Evolutionary conservation across 805 yeast species (phyloP), one percentile per base, ranked within the genome.

Genomic region (Pichia gijzeniarum): DNA sequence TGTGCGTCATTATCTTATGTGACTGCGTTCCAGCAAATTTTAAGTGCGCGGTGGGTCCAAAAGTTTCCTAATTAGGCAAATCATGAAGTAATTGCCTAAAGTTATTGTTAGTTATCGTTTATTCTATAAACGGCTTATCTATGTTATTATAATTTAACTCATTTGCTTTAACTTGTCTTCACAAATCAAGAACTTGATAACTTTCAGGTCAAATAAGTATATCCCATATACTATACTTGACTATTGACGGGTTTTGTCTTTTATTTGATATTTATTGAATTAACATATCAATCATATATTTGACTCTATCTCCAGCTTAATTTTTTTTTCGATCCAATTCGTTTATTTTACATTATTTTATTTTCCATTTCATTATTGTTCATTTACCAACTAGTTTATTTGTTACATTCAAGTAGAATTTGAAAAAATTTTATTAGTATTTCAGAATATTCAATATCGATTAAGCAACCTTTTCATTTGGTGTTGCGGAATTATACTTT

Each of bases 241-340:
- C 33, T 30, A 5, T 30, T 30, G 33, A 30, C 33, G 14, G 34
- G 28, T 35, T 31, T 31, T 28, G 45, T 43, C 41, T 25, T 13
- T 38, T 17, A 30, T 33, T 40, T 46, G 48, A 41, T 46, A 46
- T 46, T 46, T 46, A 46, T 46, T 46, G 40, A 38, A 32, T 46
- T 46, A 46, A 46, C 37, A 46, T 46, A 46, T 46, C 48, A 41
- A 17, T 41, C 19, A 32, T n/a, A n/a, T n/a, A n/a, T 31, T 30
- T 31, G 35, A 30, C 35, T 39, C 27, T 39, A 39, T 30, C 41
- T 28, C 18, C n/a, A 18, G 17, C 28, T 38, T 27, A 27, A 18
- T 9, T 14, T 28, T 30, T 14, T 28, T 28, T 38, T 18, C n/a
- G n/a, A n/a, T n/a, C n/a, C n/a, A n/a, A n/a, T n/a, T n/a, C 25